These are phyloP conservation scores for Leccinum aurantiacum DNA, from an alignment of 768 basidiomycete species.

Conservation along the genomic window DNA sequence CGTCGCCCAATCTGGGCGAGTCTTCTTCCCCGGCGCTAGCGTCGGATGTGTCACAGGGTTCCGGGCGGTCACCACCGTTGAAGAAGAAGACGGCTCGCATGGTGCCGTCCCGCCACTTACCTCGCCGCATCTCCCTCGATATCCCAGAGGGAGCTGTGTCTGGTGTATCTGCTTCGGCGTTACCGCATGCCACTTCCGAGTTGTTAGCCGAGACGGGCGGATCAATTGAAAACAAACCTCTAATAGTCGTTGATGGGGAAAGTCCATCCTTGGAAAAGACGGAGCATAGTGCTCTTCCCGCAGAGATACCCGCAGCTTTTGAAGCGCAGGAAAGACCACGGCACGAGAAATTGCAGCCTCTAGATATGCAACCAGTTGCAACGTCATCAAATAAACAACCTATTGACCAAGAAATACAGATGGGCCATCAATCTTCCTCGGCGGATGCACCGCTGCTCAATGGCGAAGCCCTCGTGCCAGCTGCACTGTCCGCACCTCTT, in stretches of 20 bases:
- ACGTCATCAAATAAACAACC: not conserved
- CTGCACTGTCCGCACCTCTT: not conserved
- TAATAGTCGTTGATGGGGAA: constrained; percentile 8
- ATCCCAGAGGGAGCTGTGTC: not conserved
- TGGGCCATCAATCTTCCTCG: not conserved
- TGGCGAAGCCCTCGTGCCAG: not conserved
- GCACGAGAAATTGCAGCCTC: not conserved
- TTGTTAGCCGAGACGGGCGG: not conserved
- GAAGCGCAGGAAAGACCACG: not conserved
- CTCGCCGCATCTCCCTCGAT: constrained; percentile 17
- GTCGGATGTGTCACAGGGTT: not conserved
- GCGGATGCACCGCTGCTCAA: not conserved
- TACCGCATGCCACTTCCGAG: not conserved
- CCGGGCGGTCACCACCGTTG: not conserved
- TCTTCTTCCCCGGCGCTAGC: not conserved
- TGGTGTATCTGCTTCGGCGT: not conserved
- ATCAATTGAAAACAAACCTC: not conserved
- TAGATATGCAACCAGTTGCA: not conserved
- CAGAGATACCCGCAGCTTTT: not conserved
- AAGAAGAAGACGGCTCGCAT: constrained; percentile 29
- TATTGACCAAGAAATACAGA: not conserved
- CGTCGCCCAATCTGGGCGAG: constrained; percentile 1
- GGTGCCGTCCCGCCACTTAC: constrained; percentile 24
- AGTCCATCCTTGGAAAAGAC: not conserved
- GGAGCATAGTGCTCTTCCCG: not conserved